These are phyloP conservation scores for Biancaea sappan DNA, from an alignment of 306 rosid genomes.

Conservation along the genomic window DNA sequence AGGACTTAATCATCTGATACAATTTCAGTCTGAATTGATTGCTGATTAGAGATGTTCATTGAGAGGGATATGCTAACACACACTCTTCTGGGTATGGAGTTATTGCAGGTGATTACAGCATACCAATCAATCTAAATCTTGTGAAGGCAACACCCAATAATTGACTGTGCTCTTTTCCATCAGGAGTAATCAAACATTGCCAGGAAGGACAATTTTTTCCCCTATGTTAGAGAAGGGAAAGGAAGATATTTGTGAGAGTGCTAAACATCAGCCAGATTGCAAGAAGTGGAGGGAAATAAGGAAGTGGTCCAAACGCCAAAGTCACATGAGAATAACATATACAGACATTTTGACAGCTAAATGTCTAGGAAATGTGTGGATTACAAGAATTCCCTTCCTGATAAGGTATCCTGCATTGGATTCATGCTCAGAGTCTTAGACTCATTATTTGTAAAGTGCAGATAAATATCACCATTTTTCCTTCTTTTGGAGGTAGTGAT, in stretches of 20 bases:
- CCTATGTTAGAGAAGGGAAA: background rate
- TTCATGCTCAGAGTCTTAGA: too few relatives aligned
- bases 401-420: constrained; percentile 43
- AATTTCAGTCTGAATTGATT: background rate
- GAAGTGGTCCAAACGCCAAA: constrained; percentile 78
- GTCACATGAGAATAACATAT: constrained; percentile 61
- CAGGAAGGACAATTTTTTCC: background rate
- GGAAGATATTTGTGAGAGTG: background rate
- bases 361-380: constrained; percentile 56
- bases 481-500: background rate
- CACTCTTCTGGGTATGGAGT: background rate
- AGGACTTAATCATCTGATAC: background rate
- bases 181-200: background rate
- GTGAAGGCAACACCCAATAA: background rate
- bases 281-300: constrained; percentile 18
- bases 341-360: constrained; percentile 66
- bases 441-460: background rate
- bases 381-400: constrained; percentile 32
- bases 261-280: background rate
- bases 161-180: constrained; percentile 19
- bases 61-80: background rate
- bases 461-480: background rate
- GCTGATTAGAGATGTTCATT: constrained; percentile 9
- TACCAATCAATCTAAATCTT: constrained; percentile 27
- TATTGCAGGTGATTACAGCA: constrained; percentile 8